Evolutionary conservation across 73 alveolate genomes (phyloP).

Genomic region (Stentor coeruleus): DNA sequence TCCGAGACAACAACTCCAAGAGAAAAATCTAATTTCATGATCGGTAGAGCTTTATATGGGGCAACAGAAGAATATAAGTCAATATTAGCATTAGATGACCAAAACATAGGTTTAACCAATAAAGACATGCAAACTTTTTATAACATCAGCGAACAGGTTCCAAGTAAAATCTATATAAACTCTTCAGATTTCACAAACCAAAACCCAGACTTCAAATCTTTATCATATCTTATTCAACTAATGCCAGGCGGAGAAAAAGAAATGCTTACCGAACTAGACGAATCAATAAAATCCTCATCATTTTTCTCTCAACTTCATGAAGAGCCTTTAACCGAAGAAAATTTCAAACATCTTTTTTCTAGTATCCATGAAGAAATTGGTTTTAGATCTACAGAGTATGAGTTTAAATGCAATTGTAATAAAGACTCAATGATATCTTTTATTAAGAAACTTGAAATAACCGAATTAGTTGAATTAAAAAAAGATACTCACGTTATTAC

Average conservation of each 20-base stretch:
- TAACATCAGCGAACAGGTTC: constrained; percentile 7
- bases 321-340: background rate
- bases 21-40: background rate
- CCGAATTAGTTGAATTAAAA: background rate
- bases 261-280: background rate
- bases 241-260: constrained; percentile 11
- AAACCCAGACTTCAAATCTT: background rate
- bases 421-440: background rate
- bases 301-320: background rate
- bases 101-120: background rate
- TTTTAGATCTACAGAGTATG: background rate
- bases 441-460: background rate
- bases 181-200: background rate
- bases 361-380: background rate
- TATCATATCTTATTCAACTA: background rate
- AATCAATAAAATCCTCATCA: background rate
- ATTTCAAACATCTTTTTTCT: background rate
- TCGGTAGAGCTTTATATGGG: constrained; percentile 2
- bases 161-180: background rate
- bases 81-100: background rate
- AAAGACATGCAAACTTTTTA: background rate
- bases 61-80: background rate
- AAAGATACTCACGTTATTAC: background rate
- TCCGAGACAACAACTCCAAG: background rate
- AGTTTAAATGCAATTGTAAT: constrained; percentile 15